These are phyloP conservation scores for Fomitiporia mediterranea DNA, from an alignment of 1,284 basidiomycete genomes.

Conservation along the genomic window DNA sequence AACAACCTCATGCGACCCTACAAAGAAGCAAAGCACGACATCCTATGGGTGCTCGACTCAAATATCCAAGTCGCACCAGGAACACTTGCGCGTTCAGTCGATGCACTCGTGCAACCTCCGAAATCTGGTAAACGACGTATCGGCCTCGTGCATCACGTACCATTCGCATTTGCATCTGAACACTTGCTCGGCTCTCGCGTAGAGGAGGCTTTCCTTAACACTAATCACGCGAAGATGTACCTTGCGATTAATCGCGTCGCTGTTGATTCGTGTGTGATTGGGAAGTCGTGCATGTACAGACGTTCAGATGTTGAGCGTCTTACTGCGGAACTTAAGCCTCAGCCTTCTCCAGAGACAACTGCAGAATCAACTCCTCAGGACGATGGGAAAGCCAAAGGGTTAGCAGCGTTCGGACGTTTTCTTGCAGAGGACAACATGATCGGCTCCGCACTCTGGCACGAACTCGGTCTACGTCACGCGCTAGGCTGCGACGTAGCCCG, in stretches of 20 bases:
- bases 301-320: constrained; percentile 80
- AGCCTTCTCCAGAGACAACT: constrained; percentile 39
- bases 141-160: constrained; percentile 94
- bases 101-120: constrained; percentile 50
- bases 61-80: constrained; percentile 79
- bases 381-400: constrained; percentile 42
- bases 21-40: constrained; percentile 75
- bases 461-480: constrained; percentile 80
- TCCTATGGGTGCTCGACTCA: constrained; percentile 96
- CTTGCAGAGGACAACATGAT: constrained; percentile 98
- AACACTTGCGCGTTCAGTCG: constrained; percentile 85
- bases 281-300: constrained; percentile 94
- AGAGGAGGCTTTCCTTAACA: constrained; percentile 94
- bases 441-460: constrained; percentile 84
- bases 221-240: constrained; percentile 99
- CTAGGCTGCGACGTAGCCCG: constrained; percentile 84
- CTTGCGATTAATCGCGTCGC: constrained; percentile 87
- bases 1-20: constrained; percentile 93
- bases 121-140: constrained; percentile 43
- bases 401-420: constrained; percentile 79
- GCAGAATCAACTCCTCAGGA: constrained; percentile 28
- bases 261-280: constrained; percentile 94
- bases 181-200: constrained; percentile 73
- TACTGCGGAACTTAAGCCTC: constrained; percentile 40
- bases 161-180: constrained; percentile 77